A percentile compares a stretch with the other conserved stretches of the same genome.
phyloP scores from a whole-genome alignment of 805 yeast genomes.

The Debaryomyces prosopidis region DNA sequence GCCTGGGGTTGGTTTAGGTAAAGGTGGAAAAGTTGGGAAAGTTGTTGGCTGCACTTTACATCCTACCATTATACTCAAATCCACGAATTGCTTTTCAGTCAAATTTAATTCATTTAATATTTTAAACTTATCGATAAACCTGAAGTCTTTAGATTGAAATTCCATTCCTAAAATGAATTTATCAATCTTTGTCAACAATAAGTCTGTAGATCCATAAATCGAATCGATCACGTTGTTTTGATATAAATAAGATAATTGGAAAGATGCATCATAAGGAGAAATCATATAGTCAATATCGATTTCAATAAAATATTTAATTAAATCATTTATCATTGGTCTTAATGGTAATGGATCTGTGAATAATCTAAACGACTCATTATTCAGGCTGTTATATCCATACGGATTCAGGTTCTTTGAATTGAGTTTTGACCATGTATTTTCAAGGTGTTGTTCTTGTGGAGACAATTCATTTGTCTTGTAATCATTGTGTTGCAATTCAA shows the following conservation, averaged over 20 bases:
- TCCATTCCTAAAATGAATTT: conserved; percentile 75
- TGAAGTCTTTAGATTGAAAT: conserved; percentile 60
- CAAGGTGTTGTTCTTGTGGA: conserved; percentile 40
- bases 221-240: conserved; percentile 62
- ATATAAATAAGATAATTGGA: conserved; percentile 74
- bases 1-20: conserved; percentile 40
- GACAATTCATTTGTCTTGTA: conserved; percentile 37
- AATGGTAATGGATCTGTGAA: conserved; percentile 49
- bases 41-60: conserved; percentile 70
- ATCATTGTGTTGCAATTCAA: conserved; percentile 30
- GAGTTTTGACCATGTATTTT: conserved; percentile 40
- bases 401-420: conserved; percentile 24
- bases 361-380: conserved; percentile 52
- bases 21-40: conserved; percentile 52
- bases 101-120: conserved; percentile 63
- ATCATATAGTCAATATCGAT: conserved; percentile 64
- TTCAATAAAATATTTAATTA: conserved; percentile 57
- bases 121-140: conserved; percentile 59
- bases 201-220: conserved; percentile 83
- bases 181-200: conserved; percentile 63
- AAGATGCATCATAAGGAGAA: conserved; percentile 80
- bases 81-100: conserved; percentile 67
- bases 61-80: conserved; percentile 77
- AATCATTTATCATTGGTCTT: conserved; percentile 52
- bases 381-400: conserved; percentile 18